Evolutionary conservation across 352 stramenopile genomes (phyloP).

Genomic region (Globisporangium paroecandrum): DNA sequence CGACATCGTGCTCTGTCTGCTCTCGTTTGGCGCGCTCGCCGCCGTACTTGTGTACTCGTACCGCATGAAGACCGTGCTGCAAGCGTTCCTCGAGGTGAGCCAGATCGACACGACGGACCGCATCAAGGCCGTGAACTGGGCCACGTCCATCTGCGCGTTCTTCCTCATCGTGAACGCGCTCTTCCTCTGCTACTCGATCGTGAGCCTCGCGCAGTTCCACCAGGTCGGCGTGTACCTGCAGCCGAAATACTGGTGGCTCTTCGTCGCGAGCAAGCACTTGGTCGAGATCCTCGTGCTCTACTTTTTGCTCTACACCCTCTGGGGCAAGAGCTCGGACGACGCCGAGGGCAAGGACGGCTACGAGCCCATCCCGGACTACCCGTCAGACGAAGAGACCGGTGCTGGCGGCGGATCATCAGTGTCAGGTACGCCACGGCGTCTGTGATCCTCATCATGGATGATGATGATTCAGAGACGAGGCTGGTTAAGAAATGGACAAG

Average conservation of each 20-base stretch:
- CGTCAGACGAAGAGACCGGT: conserved; percentile 48
- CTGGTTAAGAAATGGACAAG: neutral
- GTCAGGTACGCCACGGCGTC: conserved; percentile 12
- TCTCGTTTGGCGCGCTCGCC: conserved; percentile 87
- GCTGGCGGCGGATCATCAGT: neutral
- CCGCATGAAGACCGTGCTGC: conserved; percentile 94
- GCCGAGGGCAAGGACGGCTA: conserved; percentile 70
- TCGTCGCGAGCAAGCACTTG: conserved; percentile 91
- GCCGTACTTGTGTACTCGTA: conserved; percentile 94
- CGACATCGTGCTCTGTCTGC: conserved; percentile 81
- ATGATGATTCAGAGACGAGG: neutral
- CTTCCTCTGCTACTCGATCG: conserved; percentile 83
- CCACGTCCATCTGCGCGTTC: conserved; percentile 92
- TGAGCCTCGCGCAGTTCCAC: conserved; percentile 87
- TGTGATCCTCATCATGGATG: neutral
- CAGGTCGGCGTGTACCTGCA: conserved; percentile 83
- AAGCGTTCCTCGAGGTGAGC: conserved; percentile 94
- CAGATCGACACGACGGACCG: conserved; percentile 96
- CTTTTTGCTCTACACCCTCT: conserved; percentile 94
- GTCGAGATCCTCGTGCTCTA: conserved; percentile 93
- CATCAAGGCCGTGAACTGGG: conserved; percentile 94
- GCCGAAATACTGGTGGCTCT: conserved; percentile 89
- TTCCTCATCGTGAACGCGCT: conserved; percentile 93
- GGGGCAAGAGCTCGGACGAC: conserved; percentile 72
- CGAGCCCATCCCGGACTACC: conserved; percentile 68